Conservation (phyloP, 2,329 filamentous ascomycete species). For the Diaporthe citriasiana region DNA sequence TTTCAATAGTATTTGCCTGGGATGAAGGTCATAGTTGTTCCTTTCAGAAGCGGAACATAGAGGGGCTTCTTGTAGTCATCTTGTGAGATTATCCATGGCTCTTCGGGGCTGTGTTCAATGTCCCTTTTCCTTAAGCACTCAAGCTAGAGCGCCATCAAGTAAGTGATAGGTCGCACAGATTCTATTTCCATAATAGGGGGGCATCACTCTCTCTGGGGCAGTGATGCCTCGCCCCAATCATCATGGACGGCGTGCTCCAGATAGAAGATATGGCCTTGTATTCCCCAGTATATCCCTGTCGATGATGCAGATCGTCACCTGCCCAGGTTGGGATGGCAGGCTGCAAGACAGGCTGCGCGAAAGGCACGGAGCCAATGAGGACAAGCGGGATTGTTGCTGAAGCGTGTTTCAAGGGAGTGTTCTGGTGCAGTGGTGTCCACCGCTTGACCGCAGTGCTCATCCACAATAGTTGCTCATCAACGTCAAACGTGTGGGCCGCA, state of each 20-base stretch:
- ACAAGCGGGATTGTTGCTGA: constrained; percentile 4
- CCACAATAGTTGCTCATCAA: constrained; percentile 6
- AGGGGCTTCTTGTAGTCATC: background rate
- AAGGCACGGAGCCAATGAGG: constrained; percentile 15
- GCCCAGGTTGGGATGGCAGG: constrained; percentile 18
- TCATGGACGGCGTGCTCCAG: constrained; percentile 22
- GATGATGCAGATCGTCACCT: constrained; percentile 13
- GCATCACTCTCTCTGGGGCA: background rate
- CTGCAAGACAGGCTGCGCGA: constrained; percentile 6
- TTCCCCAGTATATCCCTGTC: background rate
- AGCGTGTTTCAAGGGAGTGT: background rate
- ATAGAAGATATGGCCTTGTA: constrained; percentile 1
- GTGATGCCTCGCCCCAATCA: constrained; percentile 22
- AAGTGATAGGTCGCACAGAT: constrained; percentile 14
- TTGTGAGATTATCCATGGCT: background rate
- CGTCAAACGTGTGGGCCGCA: background rate
- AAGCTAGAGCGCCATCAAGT: background rate
- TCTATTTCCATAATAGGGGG: constrained; percentile 6
- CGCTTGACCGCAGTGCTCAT: constrained; percentile 4
- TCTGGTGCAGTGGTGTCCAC: constrained; percentile 17
- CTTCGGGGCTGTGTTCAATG: constrained; percentile 5
- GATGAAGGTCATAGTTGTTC: background rate
- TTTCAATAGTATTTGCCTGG: background rate
- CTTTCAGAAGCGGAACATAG: background rate
- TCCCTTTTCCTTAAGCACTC: background rate